Percentiles rank a stretch among this genome's conserved stretches.
Conservation (phyloP, 2,329 filamentous ascomycete genomes). For the Phialophora tarda region DNA sequence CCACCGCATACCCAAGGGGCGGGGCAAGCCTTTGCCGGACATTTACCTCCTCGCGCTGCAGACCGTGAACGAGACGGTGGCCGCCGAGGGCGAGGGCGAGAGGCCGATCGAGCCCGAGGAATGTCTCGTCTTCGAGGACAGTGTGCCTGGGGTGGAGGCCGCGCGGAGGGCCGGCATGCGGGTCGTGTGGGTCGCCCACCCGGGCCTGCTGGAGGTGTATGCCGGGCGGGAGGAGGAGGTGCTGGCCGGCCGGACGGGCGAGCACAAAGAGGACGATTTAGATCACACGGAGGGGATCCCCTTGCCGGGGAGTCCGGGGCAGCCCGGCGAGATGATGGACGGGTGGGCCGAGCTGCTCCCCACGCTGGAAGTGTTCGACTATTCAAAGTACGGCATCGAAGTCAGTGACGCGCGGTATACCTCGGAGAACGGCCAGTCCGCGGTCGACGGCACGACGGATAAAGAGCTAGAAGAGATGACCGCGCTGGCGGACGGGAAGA, state of each 20-base stretch:
- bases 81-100: slow-evolving; percentile 59
- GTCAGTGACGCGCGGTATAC: slow-evolving; percentile 35
- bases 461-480: slow-evolving; percentile 40
- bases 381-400: slow-evolving; percentile 63
- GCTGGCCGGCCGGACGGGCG: slow-evolving; percentile 78
- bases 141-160: slow-evolving; percentile 88
- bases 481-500: slow-evolving; percentile 36
- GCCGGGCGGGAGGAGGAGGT: slow-evolving; percentile 78
- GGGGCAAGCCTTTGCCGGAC: slow-evolving; percentile 94
- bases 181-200: slow-evolving; percentile 89
- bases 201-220: slow-evolving; percentile 76
- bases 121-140: slow-evolving; percentile 96
- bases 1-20: slow-evolving; percentile 71
- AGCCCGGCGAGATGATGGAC: slow-evolving; percentile 63
- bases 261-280: slow-evolving; percentile 63
- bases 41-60: slow-evolving; percentile 88
- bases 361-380: slow-evolving; percentile 65
- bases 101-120: slow-evolving; percentile 76
- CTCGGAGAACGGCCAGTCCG: slow-evolving; percentile 32
- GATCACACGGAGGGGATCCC: slow-evolving; percentile 45
- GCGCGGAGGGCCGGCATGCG: slow-evolving; percentile 92
- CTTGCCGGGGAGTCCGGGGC: slow-evolving; percentile 52
- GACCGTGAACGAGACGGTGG: slow-evolving; percentile 77
- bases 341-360: slow-evolving; percentile 62
- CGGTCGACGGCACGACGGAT: slow-evolving; percentile 36